Conservation (phyloP, 331 rosid genomes). For the Prunus yedoensis region DNA sequence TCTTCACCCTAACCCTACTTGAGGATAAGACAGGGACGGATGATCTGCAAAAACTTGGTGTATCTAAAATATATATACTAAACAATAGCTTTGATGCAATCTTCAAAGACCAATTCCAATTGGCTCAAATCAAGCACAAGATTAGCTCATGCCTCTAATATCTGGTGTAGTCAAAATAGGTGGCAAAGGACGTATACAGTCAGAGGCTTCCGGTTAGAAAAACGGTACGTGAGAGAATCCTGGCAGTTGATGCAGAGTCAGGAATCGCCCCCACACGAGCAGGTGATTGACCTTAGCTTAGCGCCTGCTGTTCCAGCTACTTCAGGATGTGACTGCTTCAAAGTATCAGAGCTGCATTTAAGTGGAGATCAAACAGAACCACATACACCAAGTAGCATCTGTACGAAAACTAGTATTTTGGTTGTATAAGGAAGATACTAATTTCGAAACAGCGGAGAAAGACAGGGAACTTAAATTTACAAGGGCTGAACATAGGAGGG, state of each 20-base stretch:
- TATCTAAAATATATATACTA: neutral
- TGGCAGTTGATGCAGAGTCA: neutral
- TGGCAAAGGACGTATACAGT: neutral
- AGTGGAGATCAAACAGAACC: neutral
- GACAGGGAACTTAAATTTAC: neutral
- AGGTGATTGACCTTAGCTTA: neutral
- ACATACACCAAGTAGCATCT: neutral
- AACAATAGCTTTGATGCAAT: slow-evolving; percentile 2
- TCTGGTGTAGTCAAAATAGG: neutral
- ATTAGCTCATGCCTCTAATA: neutral
- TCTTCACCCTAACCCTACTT: neutral
- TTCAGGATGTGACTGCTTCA: slow-evolving; percentile 3
- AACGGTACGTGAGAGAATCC: neutral
- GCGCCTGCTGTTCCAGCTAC: neutral
- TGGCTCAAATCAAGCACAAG: slow-evolving; percentile 1
- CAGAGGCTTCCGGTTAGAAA: no score
- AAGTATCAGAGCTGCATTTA: neutral
- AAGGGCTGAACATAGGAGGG: neutral
- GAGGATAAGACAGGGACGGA: slow-evolving; percentile 18
- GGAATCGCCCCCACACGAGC: neutral
- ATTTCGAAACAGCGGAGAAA: neutral
- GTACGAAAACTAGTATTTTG: neutral
- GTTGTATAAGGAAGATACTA: neutral
- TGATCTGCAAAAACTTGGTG: neutral
- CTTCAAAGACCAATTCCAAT: neutral